Evolutionary conservation across 2,329 filamentous ascomycete genomes (phyloP), one percentile per base, ranked within the genome.

Genomic region (Apiospora arundinis): DNA sequence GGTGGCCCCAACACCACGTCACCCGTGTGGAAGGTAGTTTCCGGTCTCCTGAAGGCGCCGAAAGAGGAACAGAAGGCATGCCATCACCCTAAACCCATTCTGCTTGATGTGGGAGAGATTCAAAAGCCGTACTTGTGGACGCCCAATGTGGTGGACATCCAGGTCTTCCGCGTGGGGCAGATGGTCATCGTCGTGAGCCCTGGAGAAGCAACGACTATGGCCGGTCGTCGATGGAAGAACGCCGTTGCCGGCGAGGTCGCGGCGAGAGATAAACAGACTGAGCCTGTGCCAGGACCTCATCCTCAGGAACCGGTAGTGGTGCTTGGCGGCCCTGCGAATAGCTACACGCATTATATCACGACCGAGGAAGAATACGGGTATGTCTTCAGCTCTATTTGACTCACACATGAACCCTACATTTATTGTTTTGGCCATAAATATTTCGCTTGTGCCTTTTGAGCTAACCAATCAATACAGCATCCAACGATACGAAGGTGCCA

Each of bases 121-220:
- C 84, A 85, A 4, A 83, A 82, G 12, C 95, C 95, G 0, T 98
- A 98, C 81, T 85, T 89, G 8, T 98, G 95, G 95, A 91, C 92
- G 0, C 94, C 95, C 0, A 98, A 98, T 76, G 91, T 98, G 66
- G 95, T 97, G 65, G 94, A 98, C 79, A 88, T 98, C 12, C 95
- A 98, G 79, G 86, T 92, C 42, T 86, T 98, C 18, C 92, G 95
- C 16, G 92, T 95, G 0, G 95, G 95, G 0, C 93, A 96, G 77
- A 83, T 98, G 8, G 85, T 97, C 71, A 92, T 98, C 73, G 91
- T 98, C 73, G 90, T 97, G 40, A 92, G 92, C 44, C 92, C 95
- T 0, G 94, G 94, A 42, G 95, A 98, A 81, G 94, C 93, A 0
- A 96, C 93, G 0, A 98, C 95, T 5, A 98, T 98, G 95, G 90